These are phyloP conservation scores for Cicer yamashitae DNA, from an alignment of 306 rosid genomes.

Conservation along the genomic window DNA sequence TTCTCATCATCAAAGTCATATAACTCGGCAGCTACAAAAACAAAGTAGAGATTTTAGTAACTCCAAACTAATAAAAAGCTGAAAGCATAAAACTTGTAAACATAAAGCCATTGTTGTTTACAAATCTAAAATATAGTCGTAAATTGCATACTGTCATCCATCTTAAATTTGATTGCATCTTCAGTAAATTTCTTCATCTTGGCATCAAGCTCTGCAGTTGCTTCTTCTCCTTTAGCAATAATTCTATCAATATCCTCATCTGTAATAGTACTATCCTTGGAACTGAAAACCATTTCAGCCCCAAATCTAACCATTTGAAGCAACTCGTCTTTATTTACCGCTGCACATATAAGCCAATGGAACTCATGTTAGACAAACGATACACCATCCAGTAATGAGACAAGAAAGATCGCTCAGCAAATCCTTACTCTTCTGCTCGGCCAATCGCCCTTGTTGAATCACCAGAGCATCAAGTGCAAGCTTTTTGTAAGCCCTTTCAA, in stretches of 20 bases:
- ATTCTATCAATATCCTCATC: conserved; percentile 98
- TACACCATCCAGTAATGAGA: conserved; percentile 27
- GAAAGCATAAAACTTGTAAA: conserved; percentile 33
- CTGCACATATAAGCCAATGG: conserved; percentile 55
- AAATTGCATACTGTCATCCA: conserved; percentile 86
- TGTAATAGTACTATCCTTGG: conserved; percentile 94
- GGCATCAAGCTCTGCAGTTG: conserved; percentile 98
- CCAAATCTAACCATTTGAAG: conserved; percentile 99
- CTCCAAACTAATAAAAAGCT: conserved; percentile 14
- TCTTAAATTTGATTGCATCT: conserved; percentile 98
- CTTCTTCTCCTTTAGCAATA: conserved; percentile 97
- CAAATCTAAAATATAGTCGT: conserved; percentile 13
- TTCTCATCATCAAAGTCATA: conserved; percentile 97
- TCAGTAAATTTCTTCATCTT: conserved; percentile 99
- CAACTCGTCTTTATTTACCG: conserved; percentile 95
- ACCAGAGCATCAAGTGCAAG: conserved; percentile 99
- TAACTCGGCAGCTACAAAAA: conserved; percentile 87
- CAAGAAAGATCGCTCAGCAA: not conserved
- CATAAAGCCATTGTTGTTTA: conserved; percentile 12
- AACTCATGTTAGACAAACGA: conserved; percentile 29
- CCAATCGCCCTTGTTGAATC: conserved; percentile 97
- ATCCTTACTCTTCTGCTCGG: conserved; percentile 92
- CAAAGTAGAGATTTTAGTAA: conserved; percentile 43
- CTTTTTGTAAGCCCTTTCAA: conserved; percentile 98
- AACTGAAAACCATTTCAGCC: conserved; percentile 99